Evolutionary conservation across 352 stramenopile species (phyloP), one percentile per base, ranked within the genome.

Genomic region (Phytopythium kandeliae): DNA sequence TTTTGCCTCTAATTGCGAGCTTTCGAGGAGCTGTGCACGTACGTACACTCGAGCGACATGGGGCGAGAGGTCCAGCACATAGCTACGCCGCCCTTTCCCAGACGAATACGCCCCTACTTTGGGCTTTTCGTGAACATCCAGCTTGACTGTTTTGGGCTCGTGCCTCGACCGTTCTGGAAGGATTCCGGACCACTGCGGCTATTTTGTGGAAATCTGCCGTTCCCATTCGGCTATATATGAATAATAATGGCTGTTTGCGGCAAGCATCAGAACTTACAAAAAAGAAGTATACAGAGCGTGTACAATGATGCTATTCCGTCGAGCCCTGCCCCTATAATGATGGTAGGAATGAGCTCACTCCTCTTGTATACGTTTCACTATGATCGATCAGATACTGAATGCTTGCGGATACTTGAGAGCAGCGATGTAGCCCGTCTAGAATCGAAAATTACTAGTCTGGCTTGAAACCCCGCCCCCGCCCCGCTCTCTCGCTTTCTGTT

Each of bases 71-170:
- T 41, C 9, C 35, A n/a, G 37, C 3, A 26, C 37, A 43, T 43
- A n/a, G 21, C n/a, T n/a, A 30, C 38, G 21, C 11, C 11, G n/a
- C 19, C 38, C 22, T 45, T 45, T 45, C 38, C 38, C 38, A 45
- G 21, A 45, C 17, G 35, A 17, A 16, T 16, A 3, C 6, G 10
- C n/a, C 24, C 3, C 16, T 34, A 48, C 21, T 48, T 48, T 48
- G 41, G 41, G 41, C 10, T 43, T 9, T 7, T 26, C 17, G 12
- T 6, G 12, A 5, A 2, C 7, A 24, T 34, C 41, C 24, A 4
- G 26, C 37, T 43, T 48, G 41, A 34, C 42, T 48, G 42, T 48
- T 48, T 48, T 48, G 26, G 42, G 42, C n/a, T 3, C n/a, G 16
- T 2, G 12, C 10, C 42, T 8, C 17, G 42, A 49, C 25, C 3